Evolutionary conservation across 2,329 filamentous ascomycete species (phyloP).

Genomic region (Clarireedia hainanense): DNA sequence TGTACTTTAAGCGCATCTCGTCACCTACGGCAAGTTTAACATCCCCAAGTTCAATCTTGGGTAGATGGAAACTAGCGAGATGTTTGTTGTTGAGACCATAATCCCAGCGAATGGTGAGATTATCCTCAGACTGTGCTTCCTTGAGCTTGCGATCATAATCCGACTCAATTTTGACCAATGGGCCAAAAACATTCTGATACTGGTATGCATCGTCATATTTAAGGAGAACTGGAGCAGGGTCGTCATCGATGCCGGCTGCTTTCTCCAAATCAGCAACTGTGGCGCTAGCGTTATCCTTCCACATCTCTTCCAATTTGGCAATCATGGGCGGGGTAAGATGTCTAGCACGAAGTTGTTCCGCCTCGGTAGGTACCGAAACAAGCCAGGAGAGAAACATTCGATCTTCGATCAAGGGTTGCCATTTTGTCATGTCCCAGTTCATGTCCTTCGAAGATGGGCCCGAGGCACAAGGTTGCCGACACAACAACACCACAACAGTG

Average conservation of each 20-base stretch:
- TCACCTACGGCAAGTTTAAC: conserved; percentile 97
- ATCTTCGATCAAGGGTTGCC: conserved; percentile 96
- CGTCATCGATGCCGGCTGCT: conserved; percentile 84
- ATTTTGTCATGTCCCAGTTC: conserved; percentile 98
- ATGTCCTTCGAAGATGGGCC: conserved; percentile 97
- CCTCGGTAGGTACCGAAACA: conserved; percentile 79
- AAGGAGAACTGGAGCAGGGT: conserved; percentile 83
- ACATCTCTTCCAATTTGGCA: conserved; percentile 93
- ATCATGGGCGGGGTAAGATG: conserved; percentile 93
- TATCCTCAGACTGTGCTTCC: conserved; percentile 94
- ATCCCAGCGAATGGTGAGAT: conserved; percentile 90
- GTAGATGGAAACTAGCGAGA: conserved; percentile 86
- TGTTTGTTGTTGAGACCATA: conserved; percentile 96
- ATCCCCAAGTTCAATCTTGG: conserved; percentile 94
- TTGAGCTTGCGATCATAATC: conserved; percentile 99
- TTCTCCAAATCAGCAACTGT: conserved; percentile 91
- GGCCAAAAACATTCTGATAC: conserved; percentile 98
- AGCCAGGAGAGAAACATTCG: conserved; percentile 93
- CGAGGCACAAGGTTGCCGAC: conserved; percentile 90
- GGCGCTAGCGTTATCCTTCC: conserved; percentile 88
- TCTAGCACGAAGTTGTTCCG: conserved; percentile 89
- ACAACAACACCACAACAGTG: conserved; percentile 92
- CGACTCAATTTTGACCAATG: conserved; percentile 96
- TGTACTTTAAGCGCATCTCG: conserved; percentile 96
- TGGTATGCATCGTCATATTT: conserved; percentile 97